Base-by-base conservation (phyloP, 2,329 filamentous ascomycete species). In the Geoglossum cookeanum region DNA sequence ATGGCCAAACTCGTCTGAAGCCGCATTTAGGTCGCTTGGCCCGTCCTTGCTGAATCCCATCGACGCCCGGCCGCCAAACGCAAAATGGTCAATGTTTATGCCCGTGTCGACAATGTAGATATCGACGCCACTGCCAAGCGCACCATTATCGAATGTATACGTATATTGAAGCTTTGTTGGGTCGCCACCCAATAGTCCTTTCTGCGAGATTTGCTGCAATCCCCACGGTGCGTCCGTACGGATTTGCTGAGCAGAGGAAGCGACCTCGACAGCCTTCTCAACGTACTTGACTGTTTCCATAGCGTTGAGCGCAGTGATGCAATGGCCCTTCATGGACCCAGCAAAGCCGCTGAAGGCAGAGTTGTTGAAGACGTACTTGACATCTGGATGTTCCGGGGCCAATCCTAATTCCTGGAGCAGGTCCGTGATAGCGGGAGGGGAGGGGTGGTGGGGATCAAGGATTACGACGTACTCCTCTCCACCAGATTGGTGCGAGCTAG, bases 191-290 rank as follows among this genome's bases (percentile, higher is more conserved):
- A 61, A 59, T 6, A 60, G 5, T 3, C 57, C 57, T 44, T 58
- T 62, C 59, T 65, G 64, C 32, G 67, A 69, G 47, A 69, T 64
- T 53, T 68, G 63, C 45, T 64, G 63, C 30, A 71, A 64, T n/a
- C 68, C 68, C 66, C 65, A 71, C 27, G 67, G 64, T 44, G 68
- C 64, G 47, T 58, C 59, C 35, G 57, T 60, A 56, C 65, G 64
- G 27, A 59, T 48, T 4, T 35, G 17, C 27, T 57, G 47, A 2
- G 49, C 49, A 63, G 72, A 74, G 52, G 66, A 63, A 45, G 67
- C 63, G 62, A 75, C 71, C 45, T 65, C 65, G 64, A 69, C 75
- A 13, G 67, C 68, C 61, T 70, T 69, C 62, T 73, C 69, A 8
- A 76, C 63, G 56, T 58, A 32, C 27, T 48, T 48, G 56, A 75